Evolutionary conservation across 2,329 filamentous ascomycete species (phyloP).

Genomic region (Paecilomyces variotii): DNA sequence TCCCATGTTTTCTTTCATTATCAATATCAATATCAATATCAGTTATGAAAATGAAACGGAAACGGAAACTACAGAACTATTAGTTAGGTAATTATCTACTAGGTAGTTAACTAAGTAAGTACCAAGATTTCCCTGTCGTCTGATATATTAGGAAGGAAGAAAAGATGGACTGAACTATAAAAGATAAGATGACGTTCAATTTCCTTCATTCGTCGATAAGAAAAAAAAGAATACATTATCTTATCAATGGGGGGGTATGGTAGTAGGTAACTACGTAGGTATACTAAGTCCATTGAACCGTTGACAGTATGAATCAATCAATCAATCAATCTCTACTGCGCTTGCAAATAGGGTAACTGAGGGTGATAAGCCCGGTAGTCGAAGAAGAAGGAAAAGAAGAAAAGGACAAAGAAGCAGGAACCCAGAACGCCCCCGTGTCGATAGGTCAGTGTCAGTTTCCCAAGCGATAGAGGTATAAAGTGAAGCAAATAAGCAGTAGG

Average conservation of each 20-base stretch:
- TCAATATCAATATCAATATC: no score
- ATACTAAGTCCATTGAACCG: not conserved
- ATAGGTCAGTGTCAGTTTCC: not conserved
- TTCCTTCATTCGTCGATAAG: no score
- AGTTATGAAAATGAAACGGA: no score
- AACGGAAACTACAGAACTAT: no score
- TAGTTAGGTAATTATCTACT: no score
- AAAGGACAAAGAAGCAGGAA: not conserved
- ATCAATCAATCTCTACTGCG: not conserved
- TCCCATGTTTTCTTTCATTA: no score
- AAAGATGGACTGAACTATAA: constrained; percentile 9
- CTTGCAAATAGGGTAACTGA: not conserved
- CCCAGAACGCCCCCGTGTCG: not conserved
- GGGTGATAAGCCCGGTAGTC: not conserved
- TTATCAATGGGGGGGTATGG: not conserved
- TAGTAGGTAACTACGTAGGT: not conserved
- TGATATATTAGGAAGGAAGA: constrained; percentile 3
- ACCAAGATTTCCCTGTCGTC: no score
- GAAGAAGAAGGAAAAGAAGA: not conserved
- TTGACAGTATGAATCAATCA: not conserved
- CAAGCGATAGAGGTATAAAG: not conserved
- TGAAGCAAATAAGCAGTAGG: not conserved
- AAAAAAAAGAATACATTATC: not conserved
- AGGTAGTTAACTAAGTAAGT: no score
- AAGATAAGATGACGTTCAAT: not conserved